Base-by-base conservation (phyloP, 106 monocot species). In the Allium sativum region DNA sequence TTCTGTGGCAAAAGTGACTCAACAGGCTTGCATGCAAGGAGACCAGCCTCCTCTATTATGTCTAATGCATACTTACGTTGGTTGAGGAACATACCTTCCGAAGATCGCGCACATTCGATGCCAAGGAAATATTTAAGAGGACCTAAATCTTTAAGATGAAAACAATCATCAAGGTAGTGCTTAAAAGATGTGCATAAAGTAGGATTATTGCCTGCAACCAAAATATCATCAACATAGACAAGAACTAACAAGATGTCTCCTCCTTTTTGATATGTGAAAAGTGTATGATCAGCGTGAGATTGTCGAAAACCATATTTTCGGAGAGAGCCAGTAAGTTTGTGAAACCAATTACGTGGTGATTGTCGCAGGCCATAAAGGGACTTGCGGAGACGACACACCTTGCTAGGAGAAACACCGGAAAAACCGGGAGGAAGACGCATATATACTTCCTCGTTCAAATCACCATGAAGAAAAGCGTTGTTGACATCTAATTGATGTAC, bases 151-250 rank as follows among this genome's bases (percentile, higher is more conserved):
- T 76, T 76, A 0, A 70, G 52, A 12, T 65, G 13, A 54, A 76
- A 76, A 0, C 40, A 42, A 0, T 1, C 12, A 10, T 42, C 3
- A 4, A 71, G 45, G 3, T 43, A 42, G 7, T 8, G 15, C 40
- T 59, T 65, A 1, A 66, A 40, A 7, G 6, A 0, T 12, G 14
- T 6, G 10, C 57, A 58, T 7, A 0, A n/a, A 0, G 12, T 3
- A 0, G 3, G 0, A 40, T 59, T 45, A 59, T 76, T 52, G 19
- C 65, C 45, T 10, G 65, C 14, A 0, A 70, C 9, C 7, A 76
- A 6, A 1, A 76, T 45, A 45, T 71, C 66, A 67, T 77, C 67
- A 5, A 71, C 66, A 46, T 71, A 77, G 6, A 71, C 44, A 6
- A 77, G 17, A 17, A 77, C 13, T 1, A 21, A 0, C 6, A 54